These are phyloP conservation scores for Colletotrichum orchidophilum DNA, from an alignment of 2,329 filamentous ascomycete genomes.

Conservation along the genomic window DNA sequence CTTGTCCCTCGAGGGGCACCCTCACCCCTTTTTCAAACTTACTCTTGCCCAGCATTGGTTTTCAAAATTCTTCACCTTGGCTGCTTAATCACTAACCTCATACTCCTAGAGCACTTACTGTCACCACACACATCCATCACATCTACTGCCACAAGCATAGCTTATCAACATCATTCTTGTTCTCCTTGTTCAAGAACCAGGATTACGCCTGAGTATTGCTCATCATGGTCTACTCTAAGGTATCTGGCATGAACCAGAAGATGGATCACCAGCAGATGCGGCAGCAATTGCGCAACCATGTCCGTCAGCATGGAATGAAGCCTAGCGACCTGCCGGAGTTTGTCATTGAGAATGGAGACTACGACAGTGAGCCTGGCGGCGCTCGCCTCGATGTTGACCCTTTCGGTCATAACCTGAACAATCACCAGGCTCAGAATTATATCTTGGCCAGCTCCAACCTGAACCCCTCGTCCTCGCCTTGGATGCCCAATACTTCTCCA, in stretches of 20 bases:
- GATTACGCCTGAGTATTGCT: not conserved
- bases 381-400: conserved; percentile 5
- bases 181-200: not conserved
- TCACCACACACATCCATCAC: not conserved
- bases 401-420: not conserved
- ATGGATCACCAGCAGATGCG: conserved; percentile 2
- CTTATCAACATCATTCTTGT: not conserved
- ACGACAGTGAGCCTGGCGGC: conserved; percentile 26
- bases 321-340: not conserved
- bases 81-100: not conserved
- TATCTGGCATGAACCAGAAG: not conserved
- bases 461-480: conserved; percentile 28
- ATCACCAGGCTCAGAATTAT: not conserved
- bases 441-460: conserved; percentile 8
- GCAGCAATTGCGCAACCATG: not conserved
- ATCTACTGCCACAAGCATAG: not conserved
- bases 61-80: not conserved
- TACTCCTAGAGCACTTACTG: conserved; percentile 2
- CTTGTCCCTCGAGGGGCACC: not conserved
- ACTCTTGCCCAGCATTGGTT: not conserved
- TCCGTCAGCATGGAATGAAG: not conserved
- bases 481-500: conserved; percentile 11
- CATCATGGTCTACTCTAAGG: conserved; percentile 6
- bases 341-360: conserved; percentile 9
- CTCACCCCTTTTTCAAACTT: not conserved